Base-by-base conservation (phyloP, 2,329 filamentous ascomycete species). In the Colletotrichum camelliae region DNA sequence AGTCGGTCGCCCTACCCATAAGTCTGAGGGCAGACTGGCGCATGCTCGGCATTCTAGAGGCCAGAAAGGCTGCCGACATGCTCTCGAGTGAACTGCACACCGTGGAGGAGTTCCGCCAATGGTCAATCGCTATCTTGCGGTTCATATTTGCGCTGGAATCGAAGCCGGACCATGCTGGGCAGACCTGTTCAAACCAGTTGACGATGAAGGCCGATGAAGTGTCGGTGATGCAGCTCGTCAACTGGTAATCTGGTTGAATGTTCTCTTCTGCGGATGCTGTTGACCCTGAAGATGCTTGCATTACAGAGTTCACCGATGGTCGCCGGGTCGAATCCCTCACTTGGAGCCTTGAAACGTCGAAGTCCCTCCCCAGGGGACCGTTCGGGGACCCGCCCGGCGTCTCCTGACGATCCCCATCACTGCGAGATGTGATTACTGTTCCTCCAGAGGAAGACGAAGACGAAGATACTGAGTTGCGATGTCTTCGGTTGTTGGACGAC, bases 131-230 rank as follows among this genome's bases (percentile, higher is more conserved):
- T 8, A 87, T 79, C 39, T 81, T 83, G 0, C 85, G 83, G 61
- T 86, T 86, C 29, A 85, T 79, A 27, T 86, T 87, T 4, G 79
- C 74, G 18, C 81, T 78, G 18, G 85, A 86, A 74, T 87, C 85
- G 35, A 85, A 85, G 7, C 83, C 84, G 1, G 85, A 86, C 85
- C 85, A 87, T 16, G 82, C 80, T 1, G 85, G 81, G 52, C 85
- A 87, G 8, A 87, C 85, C 16, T 85, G 81, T 1, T 83, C 80
- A 68, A 87, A 87, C 85, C 85, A 87, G 43, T 82, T 78, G 58
- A 81, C 78, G 27, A 86, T 84, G 12, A 86, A 81, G 1, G 84
- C 79, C 0, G 82, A 81, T 1, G 82, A 81, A 4, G 80, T 81
- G 43, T 85, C 81, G 7, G 80, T 48, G 74, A 74, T 70, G 74